Evolutionary conservation across 2,329 filamentous ascomycete genomes (phyloP), one percentile per base, ranked within the genome.

Genomic region (Clarireedia homoeocarpa): DNA sequence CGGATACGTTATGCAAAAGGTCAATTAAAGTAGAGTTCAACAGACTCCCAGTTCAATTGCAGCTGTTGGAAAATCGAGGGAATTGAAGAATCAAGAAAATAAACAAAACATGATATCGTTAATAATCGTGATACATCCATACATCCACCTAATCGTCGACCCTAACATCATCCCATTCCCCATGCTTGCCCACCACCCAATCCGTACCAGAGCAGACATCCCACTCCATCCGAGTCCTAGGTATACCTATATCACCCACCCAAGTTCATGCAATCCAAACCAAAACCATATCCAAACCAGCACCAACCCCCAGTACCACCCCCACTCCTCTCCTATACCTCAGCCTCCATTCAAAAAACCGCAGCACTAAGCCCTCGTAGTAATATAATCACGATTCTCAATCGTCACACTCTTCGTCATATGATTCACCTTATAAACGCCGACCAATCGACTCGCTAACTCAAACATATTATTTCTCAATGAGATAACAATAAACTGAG

Each of bases 391-490:
- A 63, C 77, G 78, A 73, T 94, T 94, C 73, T 94, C 89, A 61
- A 94, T 90, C 53, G 89, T 91, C 23, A 94, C 88, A 71, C 88
- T 91, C 82, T 92, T 94, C 59, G 89, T 94, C 85, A 97, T 99
- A 73, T 99, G 92, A 73, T 95, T 97, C 71, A 99, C 94, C 78
- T 99, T 99, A 78, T 99, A 99, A 55, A 99, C 94, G 64, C 95
- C 95, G 14, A 99, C 91, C 58, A 99, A 81, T 55, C 95, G 83
- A 57, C 90, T 84, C n/a, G 95, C 92, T 61, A 99, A 83, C 77
- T 99, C 94, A 73, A 99, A 99, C 94, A 99, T 99, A 77, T 99
- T 99, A 74, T 99, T 99, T 67, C 94, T 81, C 67, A 99, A 78
- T 15, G 91, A 96, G 69, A 99, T 99, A 68, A 99, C 94, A 65